Evolutionary conservation across 352 stramenopile genomes (phyloP), one percentile per base, ranked within the genome.

Genomic region (Globisporangium heterothallicum): DNA sequence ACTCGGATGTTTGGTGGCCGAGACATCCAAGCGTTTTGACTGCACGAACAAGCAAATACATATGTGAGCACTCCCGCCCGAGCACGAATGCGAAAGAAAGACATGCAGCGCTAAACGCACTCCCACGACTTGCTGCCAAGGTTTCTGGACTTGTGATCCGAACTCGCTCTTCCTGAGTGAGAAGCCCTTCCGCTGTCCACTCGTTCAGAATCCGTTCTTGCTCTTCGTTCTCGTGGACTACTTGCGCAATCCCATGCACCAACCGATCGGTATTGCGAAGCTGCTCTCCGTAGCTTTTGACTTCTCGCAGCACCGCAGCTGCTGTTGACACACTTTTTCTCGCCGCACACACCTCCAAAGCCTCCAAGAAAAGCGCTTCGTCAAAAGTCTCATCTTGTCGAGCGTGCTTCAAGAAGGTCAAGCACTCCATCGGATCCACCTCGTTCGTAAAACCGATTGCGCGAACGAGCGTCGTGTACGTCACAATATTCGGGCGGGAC

Each of bases 401-500:
- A 13, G 79, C 77, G 48, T 86, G 66, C 2, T 45, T 26, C 0
- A 88, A 53, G 48, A 88, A 78, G 12, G 45, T 47, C 24, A 86
- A 24, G 41, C 73, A 85, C 25, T 79, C 61, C 1, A 61, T 53
- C 21, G 53, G 38, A 9, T 45, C 49, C 22, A 86, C 61, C 2
- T 32, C 49, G 5, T 83, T 66, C 42, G 52, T 75, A 47, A 72
- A 47, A 8, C 68, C 67, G 6, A 88, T 45, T 0, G 71, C 69
- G 19, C 79, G 74, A 24, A 87, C 68, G 25, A 90, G 56, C 25
- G 76, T 90, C 26, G 77, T 88, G 47, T 84, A 87, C 10, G 79
- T 91, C 32, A 91, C 76, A 30, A 91, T 82, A 26, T 88, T 91
- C 2, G 76, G 79, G 24, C 72, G 67, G 9, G 78, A 85, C 24